Conservation (phyloP, 768 basidiomycete genomes). For the Tricholoma terreum region DNA sequence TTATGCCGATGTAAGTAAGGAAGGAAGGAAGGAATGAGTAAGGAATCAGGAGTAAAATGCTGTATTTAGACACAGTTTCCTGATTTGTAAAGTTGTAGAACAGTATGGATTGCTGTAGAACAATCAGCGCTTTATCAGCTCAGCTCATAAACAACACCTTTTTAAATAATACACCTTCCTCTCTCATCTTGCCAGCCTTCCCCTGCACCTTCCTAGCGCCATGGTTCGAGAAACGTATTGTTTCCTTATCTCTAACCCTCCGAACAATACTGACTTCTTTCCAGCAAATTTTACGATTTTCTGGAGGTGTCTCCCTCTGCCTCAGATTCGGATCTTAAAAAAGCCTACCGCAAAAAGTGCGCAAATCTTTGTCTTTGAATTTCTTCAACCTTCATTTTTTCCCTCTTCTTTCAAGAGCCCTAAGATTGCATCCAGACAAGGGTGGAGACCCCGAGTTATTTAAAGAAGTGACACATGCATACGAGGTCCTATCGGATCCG, state of each 20-base stretch:
- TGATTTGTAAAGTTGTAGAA: conserved; percentile 41
- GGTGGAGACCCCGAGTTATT: conserved; percentile 95
- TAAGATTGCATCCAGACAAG: conserved; percentile 88
- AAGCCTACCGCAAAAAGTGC: conserved; percentile 93
- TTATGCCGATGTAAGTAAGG: conserved; percentile 67
- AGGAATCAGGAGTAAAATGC: too few relatives aligned
- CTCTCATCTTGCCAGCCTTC: conserved; percentile 11
- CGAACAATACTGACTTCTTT: not conserved
- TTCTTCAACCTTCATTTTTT: conserved; percentile 7
- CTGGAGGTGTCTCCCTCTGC: conserved; percentile 80
- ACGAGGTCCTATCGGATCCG: conserved; percentile 85
- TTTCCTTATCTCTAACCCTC: not conserved
- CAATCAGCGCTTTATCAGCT: conserved; percentile 30
- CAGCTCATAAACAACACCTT: conserved; percentile 18
- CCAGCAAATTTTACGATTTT: conserved; percentile 89
- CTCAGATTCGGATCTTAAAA: conserved; percentile 85
- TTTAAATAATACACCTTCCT: conserved; percentile 6
- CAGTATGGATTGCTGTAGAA: conserved; percentile 43
- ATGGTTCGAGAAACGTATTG: conserved; percentile 75
- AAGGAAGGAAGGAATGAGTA: conserved; percentile 1
- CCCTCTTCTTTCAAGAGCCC: conserved; percentile 49
- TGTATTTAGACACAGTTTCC: conserved; percentile 20
- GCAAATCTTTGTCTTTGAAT: not conserved
- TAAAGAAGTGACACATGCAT: conserved; percentile 97
- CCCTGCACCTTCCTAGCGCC: conserved; percentile 18